Evolutionary conservation across 2,329 filamentous ascomycete species (phyloP), one percentile per base, ranked within the genome.

Genomic region (Exophiala bonariae): DNA sequence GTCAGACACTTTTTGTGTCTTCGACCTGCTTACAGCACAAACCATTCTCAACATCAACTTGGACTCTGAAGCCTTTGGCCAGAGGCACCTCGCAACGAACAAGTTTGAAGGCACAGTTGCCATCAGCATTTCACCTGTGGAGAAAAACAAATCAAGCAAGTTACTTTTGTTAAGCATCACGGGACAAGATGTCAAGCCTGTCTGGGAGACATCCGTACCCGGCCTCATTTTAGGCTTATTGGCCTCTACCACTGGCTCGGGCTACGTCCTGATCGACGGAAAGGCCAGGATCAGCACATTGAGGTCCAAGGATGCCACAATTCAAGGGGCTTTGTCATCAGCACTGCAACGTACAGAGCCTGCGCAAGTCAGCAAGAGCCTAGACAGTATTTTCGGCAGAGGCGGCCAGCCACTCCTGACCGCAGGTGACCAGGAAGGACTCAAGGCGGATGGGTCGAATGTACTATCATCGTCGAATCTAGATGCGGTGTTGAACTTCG

Each of bases 1-100:
- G 1, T 89, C 89, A 0, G 77, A 85, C 34, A 79, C 82, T 20
- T 75, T 96, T 7, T 76, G 82, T 32, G 84, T 96, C 28, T 96
- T 89, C 75, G 87, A 99, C 65, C 78, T 95, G 9, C 87, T 97
- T 6, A 77, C 44, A 4, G 41, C 36, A 16, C 43, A 39, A 30
- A 38, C 30, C 8, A 40, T 53, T 9, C 18, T 35, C 3, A 41
- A 43, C 11, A 43, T 52, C 35, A 16, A 18, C 7, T 45, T 56
- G 5, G 50, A 48, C 33, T 20, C 33, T 2, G 36, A 49, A 2
- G 54, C 37, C 18, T 35, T 42, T 22, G 34, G 36, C 16, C 44
- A 50, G 34, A 44, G 37, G 19, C 37, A 44, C 34, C 38, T 59
- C 18, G 47, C 54, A 4, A 45, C 44, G 20, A 56, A 55, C 28